Base-by-base conservation (phyloP, 768 basidiomycete genomes). In the Dentipellis sp. region DNA sequence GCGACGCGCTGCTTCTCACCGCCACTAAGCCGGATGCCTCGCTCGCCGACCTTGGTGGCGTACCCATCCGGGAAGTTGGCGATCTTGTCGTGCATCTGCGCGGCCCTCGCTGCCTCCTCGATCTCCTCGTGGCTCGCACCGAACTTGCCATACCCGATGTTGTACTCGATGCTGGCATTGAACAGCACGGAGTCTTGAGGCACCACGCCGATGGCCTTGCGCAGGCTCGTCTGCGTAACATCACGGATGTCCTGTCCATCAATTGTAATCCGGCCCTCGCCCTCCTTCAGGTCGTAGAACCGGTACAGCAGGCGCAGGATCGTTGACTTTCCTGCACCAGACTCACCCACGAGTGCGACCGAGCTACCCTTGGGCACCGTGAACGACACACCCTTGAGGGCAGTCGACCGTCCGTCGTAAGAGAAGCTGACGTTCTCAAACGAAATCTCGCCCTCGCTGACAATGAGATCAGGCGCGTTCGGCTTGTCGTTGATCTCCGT, bases 1-100 rank as follows among this genome's bases (percentile, higher is more conserved):
- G 91, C 86, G 1, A 93, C 88, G 17, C 91, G 78, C 67, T 94
- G 91, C 71, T 91, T 91, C 74, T 94, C 91, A 10, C 93, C 93
- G 3, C 92, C 93, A 57, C 83, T 86, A 36, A 94, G 71, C 42
- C 92, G 72, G 16, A 94, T 81, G 17, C 92, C 93, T 21, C 93
- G 77, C 70, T 94, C 93, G n/a, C 93, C 93, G 35, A 94, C 84
- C 63, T 85, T 82, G 19, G 93, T 94, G 35, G 88, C 79, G 66
- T 94, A 94, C 68, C 82, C 83, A 57, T 92, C 90, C 4, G 91
- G 86, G 80, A 94, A 94, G 42, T 76, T 74, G 70, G 85, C 68
- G 63, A 97, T 88, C 6, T 88, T 78, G 38, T 94, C 91, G 65
- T 94, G 91, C 77, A 97, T 86, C 65, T 90, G 87, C 2, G 91